Evolutionary conservation across 805 yeast genomes (phyloP), one percentile per base, ranked within the genome.

Genomic region (Candida multigemmis): DNA sequence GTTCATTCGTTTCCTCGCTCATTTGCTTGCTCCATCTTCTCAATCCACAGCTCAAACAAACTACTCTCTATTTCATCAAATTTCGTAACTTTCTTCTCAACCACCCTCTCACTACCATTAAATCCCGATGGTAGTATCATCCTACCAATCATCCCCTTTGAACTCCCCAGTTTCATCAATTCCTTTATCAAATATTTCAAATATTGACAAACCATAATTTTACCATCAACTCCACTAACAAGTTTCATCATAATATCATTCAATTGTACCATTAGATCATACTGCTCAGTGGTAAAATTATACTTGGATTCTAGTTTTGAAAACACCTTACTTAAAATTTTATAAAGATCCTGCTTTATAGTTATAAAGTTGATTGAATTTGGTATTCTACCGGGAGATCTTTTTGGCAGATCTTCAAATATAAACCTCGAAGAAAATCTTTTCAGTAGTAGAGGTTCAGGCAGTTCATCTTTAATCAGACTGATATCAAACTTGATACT

Each of bases 11-110:
- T 17, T 10, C 7, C 19, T 17, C 10, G 9, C 19, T 10, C 19
- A 17, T 17, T 17, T 17, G 9, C 19, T 10, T 17, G 19, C 19
- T 17, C 19, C 60, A 56, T 55, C 25, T 46, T 47, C 21, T 56
- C 60, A n/a, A 60, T 48, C 68, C 68, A 62, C 6, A 62, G 47
- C 16, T 53, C 60, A 17, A 60, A 38, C 17, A 62, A 45, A 27
- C 64, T 59, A 10, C 42, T 40, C 31, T 61, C 68, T 12, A 62
- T 59, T 20, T 61, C 68, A 32, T 60, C 66, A 36, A 54, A 49
- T 14, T 38, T 33, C 13, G 16, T 34, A 7, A 15, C 12, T 15
- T 30, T 22, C 6, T 12, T 4, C 12, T 19, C 24, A 4, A 30
- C 14, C 11, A 31, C 26, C 3, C 23, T 24, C 12, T 27, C 26